Evolutionary conservation across 495 filamentous ascomycete species (phyloP), one percentile per base, ranked within the genome.

Genomic region (Stereocaulon alpinum): DNA sequence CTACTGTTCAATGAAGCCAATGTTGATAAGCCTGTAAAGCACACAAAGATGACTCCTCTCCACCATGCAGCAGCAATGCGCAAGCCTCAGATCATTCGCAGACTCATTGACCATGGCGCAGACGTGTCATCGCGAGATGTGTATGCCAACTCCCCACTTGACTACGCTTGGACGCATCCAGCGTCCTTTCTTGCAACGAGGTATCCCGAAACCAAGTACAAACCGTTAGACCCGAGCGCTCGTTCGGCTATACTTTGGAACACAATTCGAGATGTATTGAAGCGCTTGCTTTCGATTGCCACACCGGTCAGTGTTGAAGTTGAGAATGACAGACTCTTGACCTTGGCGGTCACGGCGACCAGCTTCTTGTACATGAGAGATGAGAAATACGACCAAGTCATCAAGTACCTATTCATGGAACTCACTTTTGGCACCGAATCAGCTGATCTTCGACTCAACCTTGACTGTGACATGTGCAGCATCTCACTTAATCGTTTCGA

Each of bases 51-150:
- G 29, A 52, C 49, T n/a, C 49, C 49, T 9, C 17, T 52, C 9
- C 49, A 52, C 49, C 49, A 37, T 37, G 49, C 49, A 52, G 49
- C 49, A 18, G 49, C 49, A 15, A 52, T 37, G 30, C 49, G 18
- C 17, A 34, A 52, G 20, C 49, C 49, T 14, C 49, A 52, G 24
- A 52, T 52, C 34, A 52, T 34, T 52, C 49, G 49, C n/a, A 52
- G 34, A 37, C 49, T 52, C 10, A 32, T 52, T 29, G 49, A 34
- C 0, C 12, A 1, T 12, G 49, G 49, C 10, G 49, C 49, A 52
- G 49, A 52, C 27, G 1, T 22, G 2, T 52, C 20, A 15, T 52
- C 27, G 29, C 49, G 27, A 52, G 49, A 52, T 52, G 29, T 29
- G 10, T 52, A 52, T 18, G 49, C 15, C 15, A 52, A 52, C 34